Evolutionary conservation across 2,329 filamentous ascomycete species (phyloP), one percentile per base, ranked within the genome.

Genomic region (Pleurostoma richardsiae): DNA sequence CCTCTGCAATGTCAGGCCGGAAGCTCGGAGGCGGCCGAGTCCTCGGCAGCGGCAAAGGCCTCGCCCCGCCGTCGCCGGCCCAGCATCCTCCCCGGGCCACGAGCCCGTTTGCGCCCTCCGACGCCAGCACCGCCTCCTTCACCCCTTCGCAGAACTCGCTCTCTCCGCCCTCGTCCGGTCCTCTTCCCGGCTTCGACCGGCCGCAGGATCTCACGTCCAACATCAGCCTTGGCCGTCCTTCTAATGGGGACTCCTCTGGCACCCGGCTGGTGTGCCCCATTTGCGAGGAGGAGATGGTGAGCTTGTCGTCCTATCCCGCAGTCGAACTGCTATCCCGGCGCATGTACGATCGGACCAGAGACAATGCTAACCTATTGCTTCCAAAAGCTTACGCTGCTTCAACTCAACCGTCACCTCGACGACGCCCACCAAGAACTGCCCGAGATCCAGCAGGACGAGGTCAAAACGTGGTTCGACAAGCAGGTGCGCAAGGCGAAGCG

Each of bases 251-350:
- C 42, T 77, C 81, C 44, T 71, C 81, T 46, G 80, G 78, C 55
- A 80, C 80, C 54, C 80, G 80, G 65, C 82, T 99, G 49, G 82
- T 92, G 46, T 99, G 94, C 65, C 94, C 94, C n/a, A 99, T 99
- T 62, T 99, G 94, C 68, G 90, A 85, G 57, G 95, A 97, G 70
- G 91, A 96, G 67, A 99, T 99, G 94, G 90, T 94, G 71, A 19
- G 19, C 19, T 19, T 19, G 19, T 19, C 19, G 19, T 19, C 19
- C 19, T 19, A 19, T 19, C 19, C 19, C 19, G 19, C 19, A 19
- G 19, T 19, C 42, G 42, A 30, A 39, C 28, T 28, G 8, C 30
- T 31, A 28, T 28, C 7, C 7, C 6, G 19, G 19, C 11, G 29
- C 5, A n/a, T 30, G 26, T 19, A 2, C n/a, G 29, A 29, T 11